Base-by-base conservation (phyloP, 768 basidiomycete genomes). In the Mycena vulgaris region DNA sequence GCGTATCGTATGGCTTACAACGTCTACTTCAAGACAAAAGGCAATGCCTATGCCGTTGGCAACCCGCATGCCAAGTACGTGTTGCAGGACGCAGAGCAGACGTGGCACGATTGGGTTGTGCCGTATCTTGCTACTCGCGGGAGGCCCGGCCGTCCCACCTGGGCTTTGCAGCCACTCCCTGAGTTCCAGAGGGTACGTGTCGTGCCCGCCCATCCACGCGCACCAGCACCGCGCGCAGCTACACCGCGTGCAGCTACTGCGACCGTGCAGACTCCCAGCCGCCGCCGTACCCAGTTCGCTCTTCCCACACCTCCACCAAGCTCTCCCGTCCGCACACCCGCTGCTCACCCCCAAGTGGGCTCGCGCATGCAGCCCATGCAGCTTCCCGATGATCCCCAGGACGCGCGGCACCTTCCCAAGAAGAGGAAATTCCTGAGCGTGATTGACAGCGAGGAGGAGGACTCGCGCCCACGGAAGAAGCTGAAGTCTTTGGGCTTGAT, bases 121-220 rank as follows among this genome's bases (percentile, higher is more conserved):
- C 10, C 19, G 7, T 37, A 35, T 28, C 49, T 27, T 13, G 40
- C 27, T 14, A 21, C n/a, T 35, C 60, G 28, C 42, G 60, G 42
- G 30, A 55, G 53, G 47, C 28, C 27, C 42, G 27, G 19, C 39
- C 63, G 63, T 42, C 51, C 51, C 19, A n/a, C 6, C 23, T 65
- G 63, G 63, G 53, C 51, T 45, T 30, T 65, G 25, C 28, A 65
- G 51, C 52, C 63, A 25, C 52, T 65, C 17, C 63, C 63, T 23
- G 63, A 52, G 1, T 28, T 65, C 25, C 9, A 27, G 30, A 31
- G 17, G 30, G 52, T 62, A n/a, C 60, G 42, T 8, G 6, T 62
- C 48, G 16, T 23, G 21, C 19, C 16, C 40, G 40, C 40, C 23
- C 35, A 21, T 33, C 28, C 28, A 2, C 52, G 30, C 31, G 52